Base-by-base conservation (phyloP, 768 basidiomycete species). In the Suillus ampliporus region DNA sequence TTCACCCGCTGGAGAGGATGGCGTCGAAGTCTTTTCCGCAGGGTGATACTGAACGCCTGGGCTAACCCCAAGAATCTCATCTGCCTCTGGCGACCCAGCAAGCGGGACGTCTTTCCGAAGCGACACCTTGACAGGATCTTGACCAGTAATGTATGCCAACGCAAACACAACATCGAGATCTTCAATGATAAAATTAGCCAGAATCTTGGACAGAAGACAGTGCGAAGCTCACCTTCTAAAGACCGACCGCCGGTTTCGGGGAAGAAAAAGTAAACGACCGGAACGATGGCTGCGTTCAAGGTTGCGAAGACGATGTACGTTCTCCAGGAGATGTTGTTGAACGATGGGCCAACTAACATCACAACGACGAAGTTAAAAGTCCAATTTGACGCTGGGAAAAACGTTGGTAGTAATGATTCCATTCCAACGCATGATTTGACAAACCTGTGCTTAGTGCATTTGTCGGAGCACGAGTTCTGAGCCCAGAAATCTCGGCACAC, bases 151-250 rank as follows among this genome's bases (percentile, higher is more conserved):
- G 64, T 77, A 67, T 2, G 76, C 76, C 7, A 77, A 60, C 11
- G 75, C 76, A 64, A 77, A 76, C 11, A 77, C 64, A 44, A 77
- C 73, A 57, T 77, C 76, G 37, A 56, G 54, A 52, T 84, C 76
- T 77, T 56, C 17, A 17, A 38, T 3, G 10, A 11, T 26, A 11
- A 1, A 56, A 56, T 56, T 7, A 38, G 23, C n/a, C 23, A 56
- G 15, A 17, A 56, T 0, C 37, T 21, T 6, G 9, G 2, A 38
- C 21, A 56, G 9, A 13, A 40, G 15, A 54, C 21, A 37, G 5
- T 2, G 47, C 17, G 17, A 28, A 19, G 14, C 41, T 14, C 7
- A 58, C 64, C 64, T 58, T 64, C 64, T 21, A 64, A 50, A 14
- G 64, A 64, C n/a, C 64, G 37, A 3, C 64, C 64, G 4, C 61